phyloP scores from a whole-genome alignment of 2,329 filamentous ascomycete genomes.

The Colletotrichum caudatum region DNA sequence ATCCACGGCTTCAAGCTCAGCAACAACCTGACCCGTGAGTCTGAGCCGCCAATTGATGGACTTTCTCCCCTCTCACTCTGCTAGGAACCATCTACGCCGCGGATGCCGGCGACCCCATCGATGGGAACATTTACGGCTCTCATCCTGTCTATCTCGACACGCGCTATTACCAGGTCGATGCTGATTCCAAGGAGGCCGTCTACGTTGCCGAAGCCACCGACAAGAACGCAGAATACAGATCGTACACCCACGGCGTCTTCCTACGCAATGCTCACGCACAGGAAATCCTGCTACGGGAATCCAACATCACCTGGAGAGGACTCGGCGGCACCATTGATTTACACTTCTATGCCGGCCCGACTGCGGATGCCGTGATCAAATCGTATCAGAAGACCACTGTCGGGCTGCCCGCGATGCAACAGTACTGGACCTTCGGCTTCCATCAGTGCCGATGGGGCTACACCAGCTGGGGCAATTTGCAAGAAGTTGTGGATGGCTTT shows the following conservation, averaged over 20 bases:
- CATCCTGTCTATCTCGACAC: conserved; percentile 87
- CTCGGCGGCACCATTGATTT: conserved; percentile 83
- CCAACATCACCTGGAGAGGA: conserved; percentile 77
- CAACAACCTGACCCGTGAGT: conserved; percentile 74
- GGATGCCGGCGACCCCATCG: conserved; percentile 74
- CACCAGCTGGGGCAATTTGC: conserved; percentile 75
- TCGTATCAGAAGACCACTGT: conserved; percentile 76
- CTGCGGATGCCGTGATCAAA: conserved; percentile 74
- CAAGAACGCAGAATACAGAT: conserved; percentile 63
- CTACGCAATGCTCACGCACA: conserved; percentile 81
- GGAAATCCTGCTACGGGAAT: conserved; percentile 74
- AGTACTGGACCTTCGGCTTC: conserved; percentile 84
- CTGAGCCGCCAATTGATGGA: not conserved
- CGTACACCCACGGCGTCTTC: conserved; percentile 82
- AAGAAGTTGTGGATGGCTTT: conserved; percentile 76
- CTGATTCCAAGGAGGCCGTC: conserved; percentile 59
- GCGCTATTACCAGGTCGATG: conserved; percentile 73
- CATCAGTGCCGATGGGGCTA: conserved; percentile 91
- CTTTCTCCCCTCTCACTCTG: conserved; percentile 15
- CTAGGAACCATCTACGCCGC: conserved; percentile 68
- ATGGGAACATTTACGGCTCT: conserved; percentile 78
- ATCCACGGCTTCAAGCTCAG: conserved; percentile 79
- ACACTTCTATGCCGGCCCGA: conserved; percentile 82
- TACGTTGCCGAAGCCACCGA: conserved; percentile 68
- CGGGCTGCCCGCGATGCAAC: conserved; percentile 81